Conservation (phyloP, 352 stramenopile genomes). For the Stramenopiles sp. region DNA sequence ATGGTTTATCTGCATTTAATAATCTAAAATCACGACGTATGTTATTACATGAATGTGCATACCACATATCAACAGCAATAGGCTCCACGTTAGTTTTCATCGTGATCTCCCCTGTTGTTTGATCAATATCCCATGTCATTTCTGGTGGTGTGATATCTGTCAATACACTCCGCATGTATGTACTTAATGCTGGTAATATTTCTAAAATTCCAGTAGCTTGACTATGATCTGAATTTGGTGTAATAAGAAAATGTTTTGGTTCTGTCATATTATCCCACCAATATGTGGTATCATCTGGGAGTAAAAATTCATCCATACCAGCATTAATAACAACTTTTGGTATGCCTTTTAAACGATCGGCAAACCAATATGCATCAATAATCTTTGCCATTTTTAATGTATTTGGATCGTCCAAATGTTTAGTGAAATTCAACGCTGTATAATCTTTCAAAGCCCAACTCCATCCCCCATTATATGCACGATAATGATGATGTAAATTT, state of each 20-base stretch:
- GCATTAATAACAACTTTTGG: background rate
- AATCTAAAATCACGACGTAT: slow-evolving; percentile 20
- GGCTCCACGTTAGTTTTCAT: slow-evolving; percentile 10
- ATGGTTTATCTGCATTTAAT: slow-evolving; percentile 20
- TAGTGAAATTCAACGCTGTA: background rate
- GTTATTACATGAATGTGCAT: slow-evolving; percentile 10
- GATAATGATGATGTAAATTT: background rate
- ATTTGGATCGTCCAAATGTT: background rate
- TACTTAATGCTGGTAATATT: slow-evolving; percentile 13
- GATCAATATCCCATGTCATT: slow-evolving; percentile 18
- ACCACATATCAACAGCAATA: slow-evolving; percentile 17
- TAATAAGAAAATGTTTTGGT: slow-evolving; percentile 19
- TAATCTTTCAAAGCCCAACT: background rate
- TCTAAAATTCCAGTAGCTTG: slow-evolving; percentile 20
- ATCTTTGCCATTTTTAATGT: background rate
- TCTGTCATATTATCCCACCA: slow-evolving; percentile 14
- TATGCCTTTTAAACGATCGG: background rate
- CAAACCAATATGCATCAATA: background rate
- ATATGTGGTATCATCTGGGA: background rate
- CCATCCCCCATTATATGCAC: background rate
- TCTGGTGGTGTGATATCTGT: slow-evolving; percentile 8
- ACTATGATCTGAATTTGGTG: slow-evolving; percentile 21
- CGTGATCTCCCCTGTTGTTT: slow-evolving; percentile 16
- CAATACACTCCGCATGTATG: slow-evolving; percentile 13
- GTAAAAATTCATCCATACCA: background rate